Percentiles rank a stretch among this genome's conserved stretches.
These are phyloP conservation scores for Diaporthe sp. DNA, from an alignment of 2,329 filamentous ascomycete genomes.

Conservation along the genomic window DNA sequence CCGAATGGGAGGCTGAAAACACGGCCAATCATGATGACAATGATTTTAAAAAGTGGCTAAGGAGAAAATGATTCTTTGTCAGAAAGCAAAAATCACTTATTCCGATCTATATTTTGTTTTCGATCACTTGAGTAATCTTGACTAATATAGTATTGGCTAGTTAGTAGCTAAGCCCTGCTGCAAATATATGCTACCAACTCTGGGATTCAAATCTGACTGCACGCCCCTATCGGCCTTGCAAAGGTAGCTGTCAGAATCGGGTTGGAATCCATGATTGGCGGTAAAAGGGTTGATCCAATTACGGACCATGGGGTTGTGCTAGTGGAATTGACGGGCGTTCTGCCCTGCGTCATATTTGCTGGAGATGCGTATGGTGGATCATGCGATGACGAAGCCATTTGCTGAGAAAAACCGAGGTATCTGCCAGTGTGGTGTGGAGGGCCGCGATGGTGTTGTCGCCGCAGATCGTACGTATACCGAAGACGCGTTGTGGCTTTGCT, in stretches of 20 bases:
- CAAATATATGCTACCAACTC: no score
- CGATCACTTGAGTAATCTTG: no score
- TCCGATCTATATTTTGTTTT: no score
- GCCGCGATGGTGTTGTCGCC: not conserved
- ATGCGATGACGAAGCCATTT: not conserved
- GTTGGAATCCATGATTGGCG: not conserved
- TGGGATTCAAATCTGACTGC: no score
- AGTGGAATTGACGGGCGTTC: not conserved
- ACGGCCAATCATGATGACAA: no score
- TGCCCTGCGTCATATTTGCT: not conserved
- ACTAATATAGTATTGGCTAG: no score
- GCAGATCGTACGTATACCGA: not conserved
- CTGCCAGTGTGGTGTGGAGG: not conserved
- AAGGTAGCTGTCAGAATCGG: not conserved
- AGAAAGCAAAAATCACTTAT: no score
- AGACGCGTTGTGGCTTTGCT: not conserved
- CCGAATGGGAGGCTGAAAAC: no score
- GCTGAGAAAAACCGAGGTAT: not conserved
- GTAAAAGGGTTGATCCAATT: not conserved
- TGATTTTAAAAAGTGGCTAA: no score
- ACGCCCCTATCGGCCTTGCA: no score
- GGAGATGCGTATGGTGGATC: not conserved
- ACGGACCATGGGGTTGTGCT: slow-evolving; percentile 36
- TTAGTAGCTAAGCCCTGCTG: no score
- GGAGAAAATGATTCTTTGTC: no score